Evolutionary conservation across 2,329 filamentous ascomycete genomes (phyloP).

Genomic region (Ceratocystis huliohia): DNA sequence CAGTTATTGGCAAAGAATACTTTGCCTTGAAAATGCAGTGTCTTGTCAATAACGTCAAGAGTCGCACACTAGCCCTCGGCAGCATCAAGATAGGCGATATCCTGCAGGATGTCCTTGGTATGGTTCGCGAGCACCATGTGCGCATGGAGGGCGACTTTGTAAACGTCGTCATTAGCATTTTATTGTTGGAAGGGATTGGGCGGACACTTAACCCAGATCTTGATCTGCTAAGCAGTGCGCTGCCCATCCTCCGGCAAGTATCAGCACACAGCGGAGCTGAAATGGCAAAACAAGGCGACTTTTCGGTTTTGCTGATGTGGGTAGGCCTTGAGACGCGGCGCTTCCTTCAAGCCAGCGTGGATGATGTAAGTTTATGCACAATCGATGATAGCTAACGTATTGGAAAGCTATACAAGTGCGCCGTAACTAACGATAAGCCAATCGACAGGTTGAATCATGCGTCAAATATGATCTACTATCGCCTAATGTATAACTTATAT

Average conservation of each 20-base stretch:
- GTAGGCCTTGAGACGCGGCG: slow-evolving; percentile 76
- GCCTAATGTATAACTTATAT: slow-evolving; percentile 56
- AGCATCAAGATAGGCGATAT: slow-evolving; percentile 96
- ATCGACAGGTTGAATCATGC: slow-evolving; percentile 59
- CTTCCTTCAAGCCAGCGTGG: slow-evolving; percentile 79
- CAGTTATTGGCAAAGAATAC: slow-evolving; percentile 76
- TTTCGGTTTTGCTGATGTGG: slow-evolving; percentile 84
- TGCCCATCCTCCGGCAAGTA: slow-evolving; percentile 81
- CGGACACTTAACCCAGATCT: slow-evolving; percentile 73
- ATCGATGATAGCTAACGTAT: not conserved
- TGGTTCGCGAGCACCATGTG: slow-evolving; percentile 89
- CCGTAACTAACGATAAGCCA: not conserved
- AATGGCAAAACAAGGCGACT: slow-evolving; percentile 60
- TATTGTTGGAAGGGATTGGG: slow-evolving; percentile 88
- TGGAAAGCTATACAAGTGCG: not conserved
- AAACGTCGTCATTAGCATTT: slow-evolving; percentile 90
- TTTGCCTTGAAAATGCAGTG: slow-evolving; percentile 97
- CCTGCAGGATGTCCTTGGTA: slow-evolving; percentile 72
- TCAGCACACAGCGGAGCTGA: slow-evolving; percentile 62
- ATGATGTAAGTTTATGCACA: slow-evolving; percentile 52
- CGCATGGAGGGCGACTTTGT: slow-evolving; percentile 94
- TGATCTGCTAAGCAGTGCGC: slow-evolving; percentile 71
- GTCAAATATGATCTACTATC: slow-evolving; percentile 84
- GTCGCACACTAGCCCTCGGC: slow-evolving; percentile 75
- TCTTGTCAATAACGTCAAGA: slow-evolving; percentile 81